phyloP scores from a whole-genome alignment of 1,284 basidiomycete species.

The Pseudomicrostroma phylloplanum region DNA sequence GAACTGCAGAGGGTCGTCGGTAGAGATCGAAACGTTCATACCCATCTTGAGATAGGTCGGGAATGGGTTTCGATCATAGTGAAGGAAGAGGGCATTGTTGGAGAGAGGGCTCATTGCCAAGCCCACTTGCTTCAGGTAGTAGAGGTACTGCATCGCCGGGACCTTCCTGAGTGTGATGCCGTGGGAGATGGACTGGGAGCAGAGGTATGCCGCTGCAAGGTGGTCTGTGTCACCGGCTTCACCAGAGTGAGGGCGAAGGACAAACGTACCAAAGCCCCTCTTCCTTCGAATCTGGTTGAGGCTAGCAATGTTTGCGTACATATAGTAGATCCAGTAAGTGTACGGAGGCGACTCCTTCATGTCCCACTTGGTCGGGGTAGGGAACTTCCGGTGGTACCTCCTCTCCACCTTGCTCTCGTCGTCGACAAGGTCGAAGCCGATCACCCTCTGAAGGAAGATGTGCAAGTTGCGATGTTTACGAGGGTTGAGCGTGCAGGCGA shows the following conservation, averaged over 20 bases:
- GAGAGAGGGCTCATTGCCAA: slow-evolving; percentile 95
- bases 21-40: slow-evolving; percentile 91
- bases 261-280: slow-evolving; percentile 93
- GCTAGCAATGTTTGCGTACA: slow-evolving; percentile 92
- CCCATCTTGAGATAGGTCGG: slow-evolving; percentile 95
- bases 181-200: slow-evolving; percentile 95
- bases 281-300: slow-evolving; percentile 81
- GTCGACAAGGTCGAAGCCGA: slow-evolving; percentile 95
- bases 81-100: slow-evolving; percentile 95
- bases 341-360: slow-evolving; percentile 84
- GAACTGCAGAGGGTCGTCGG: slow-evolving; percentile 70
- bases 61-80: slow-evolving; percentile 93
- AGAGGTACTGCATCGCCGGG: slow-evolving; percentile 67
- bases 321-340: slow-evolving; percentile 90
- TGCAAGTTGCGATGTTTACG: slow-evolving; percentile 85
- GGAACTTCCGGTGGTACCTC: slow-evolving; percentile 89
- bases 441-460: slow-evolving; percentile 86
- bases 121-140: slow-evolving; percentile 60
- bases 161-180: slow-evolving; percentile 96
- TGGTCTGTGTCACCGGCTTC: slow-evolving; percentile 99
- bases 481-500: slow-evolving; percentile 92
- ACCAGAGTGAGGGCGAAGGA: slow-evolving; percentile 91
- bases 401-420: slow-evolving; percentile 94
- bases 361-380: slow-evolving; percentile 85
- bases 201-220: slow-evolving; percentile 87